Conservation (phyloP, 257 asterid species). For the Linaria vulgaris region DNA sequence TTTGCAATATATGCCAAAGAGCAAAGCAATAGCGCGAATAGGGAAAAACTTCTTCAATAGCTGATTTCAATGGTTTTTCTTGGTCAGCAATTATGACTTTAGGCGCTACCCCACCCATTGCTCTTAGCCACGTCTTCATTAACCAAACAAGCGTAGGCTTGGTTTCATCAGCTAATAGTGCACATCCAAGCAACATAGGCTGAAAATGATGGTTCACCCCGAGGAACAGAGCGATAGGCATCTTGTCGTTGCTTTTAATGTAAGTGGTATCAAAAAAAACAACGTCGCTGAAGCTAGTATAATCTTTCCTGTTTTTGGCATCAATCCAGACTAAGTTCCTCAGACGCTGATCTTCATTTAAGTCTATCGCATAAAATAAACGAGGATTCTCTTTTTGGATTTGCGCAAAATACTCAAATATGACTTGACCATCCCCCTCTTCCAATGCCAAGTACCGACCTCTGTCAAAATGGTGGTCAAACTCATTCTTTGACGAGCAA, state of each 20-base stretch:
- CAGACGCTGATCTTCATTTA: constrained; percentile 81
- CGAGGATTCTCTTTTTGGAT: constrained; percentile 69
- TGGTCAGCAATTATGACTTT: constrained; percentile 75
- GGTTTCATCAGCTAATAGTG: constrained; percentile 74
- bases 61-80: constrained; percentile 65
- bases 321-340: constrained; percentile 95
- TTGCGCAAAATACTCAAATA: constrained; percentile 77
- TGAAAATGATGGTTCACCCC: constrained; percentile 98
- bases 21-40: constrained; percentile 73
- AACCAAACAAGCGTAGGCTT: constrained; percentile 80
- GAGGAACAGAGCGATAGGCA: constrained; percentile 76
- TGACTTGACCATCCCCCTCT: constrained; percentile 86
- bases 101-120: constrained; percentile 86
- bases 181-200: constrained; percentile 89
- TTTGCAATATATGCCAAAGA: constrained; percentile 89
- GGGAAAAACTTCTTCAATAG: constrained; percentile 73
- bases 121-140: constrained; percentile 92
- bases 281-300: constrained; percentile 68
- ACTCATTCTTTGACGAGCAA: constrained; percentile 43
- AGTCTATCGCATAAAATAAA: constrained; percentile 82
- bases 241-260: constrained; percentile 69
- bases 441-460: constrained; percentile 67
- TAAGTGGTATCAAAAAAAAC: constrained; percentile 76
- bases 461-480: constrained; percentile 55
- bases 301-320: constrained; percentile 85